Conservation (phyloP, 1,139 yeast species). For the Hanseniaspora uvarum region DNA sequence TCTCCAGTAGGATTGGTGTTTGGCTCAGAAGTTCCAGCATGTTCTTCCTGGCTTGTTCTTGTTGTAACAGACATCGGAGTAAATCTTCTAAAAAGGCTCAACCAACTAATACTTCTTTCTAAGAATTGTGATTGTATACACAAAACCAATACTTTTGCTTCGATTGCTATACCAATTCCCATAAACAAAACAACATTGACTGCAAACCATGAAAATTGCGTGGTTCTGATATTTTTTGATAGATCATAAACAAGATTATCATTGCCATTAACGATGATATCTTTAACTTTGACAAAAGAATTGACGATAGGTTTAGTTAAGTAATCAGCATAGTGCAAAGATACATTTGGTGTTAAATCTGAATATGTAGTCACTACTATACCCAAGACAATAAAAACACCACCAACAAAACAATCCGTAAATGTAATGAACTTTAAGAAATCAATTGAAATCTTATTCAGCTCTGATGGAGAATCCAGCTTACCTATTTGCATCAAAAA, state of each 20-base stretch:
- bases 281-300: not conserved
- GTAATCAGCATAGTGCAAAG: not conserved
- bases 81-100: constrained; percentile 25
- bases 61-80: constrained; percentile 17
- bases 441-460: constrained; percentile 7
- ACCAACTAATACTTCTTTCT: constrained; percentile 50
- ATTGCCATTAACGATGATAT: not conserved
- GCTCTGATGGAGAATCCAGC: constrained; percentile 11
- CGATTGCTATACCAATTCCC: constrained; percentile 52
- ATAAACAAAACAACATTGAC: constrained; percentile 46
- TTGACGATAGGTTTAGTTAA: not conserved
- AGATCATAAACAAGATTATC: not conserved
- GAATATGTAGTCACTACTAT: constrained; percentile 1
- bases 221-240: not conserved
- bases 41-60: not conserved
- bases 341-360: not conserved
- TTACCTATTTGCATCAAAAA: constrained; percentile 4
- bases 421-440: constrained; percentile 2
- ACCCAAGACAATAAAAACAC: constrained; percentile 2
- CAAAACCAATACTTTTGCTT: constrained; percentile 60
- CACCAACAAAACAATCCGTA: constrained; percentile 6
- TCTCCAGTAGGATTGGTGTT: constrained; percentile 22
- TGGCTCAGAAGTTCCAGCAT: not conserved
- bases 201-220: constrained; percentile 14
- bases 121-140: constrained; percentile 64